Evolutionary conservation across 495 filamentous ascomycete species (phyloP), one percentile per base, ranked within the genome.

Genomic region (Parmelia sp.): DNA sequence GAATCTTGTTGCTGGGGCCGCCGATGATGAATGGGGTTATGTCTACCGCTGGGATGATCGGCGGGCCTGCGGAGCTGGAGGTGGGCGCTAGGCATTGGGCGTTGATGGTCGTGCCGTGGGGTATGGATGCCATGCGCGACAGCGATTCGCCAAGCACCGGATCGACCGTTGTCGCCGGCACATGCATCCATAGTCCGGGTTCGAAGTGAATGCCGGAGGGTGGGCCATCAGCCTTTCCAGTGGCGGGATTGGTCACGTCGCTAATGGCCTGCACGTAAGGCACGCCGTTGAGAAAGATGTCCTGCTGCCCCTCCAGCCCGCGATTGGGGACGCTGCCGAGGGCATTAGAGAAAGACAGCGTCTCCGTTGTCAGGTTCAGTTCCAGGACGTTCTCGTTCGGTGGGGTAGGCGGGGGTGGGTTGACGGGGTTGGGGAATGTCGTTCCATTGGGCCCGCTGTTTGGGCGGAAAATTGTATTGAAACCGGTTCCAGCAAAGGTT

Each of bases 71-170:
- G 44, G 65, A n/a, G 36, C 39, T 64, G 17, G 35, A 27, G 33
- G 60, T 64, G 1, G 71, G 67, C 19, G 57, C 67, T 3, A 71
- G 61, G 45, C 55, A 19, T 62, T 73, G 71, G 6, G 72, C 72
- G 58, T 75, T 73, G 67, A 75, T 72, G 11, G 71, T 73, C 1
- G 73, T 73, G 61, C 73, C 73, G 49, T 75, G 71, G 15, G 73
- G 73, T 57, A 75, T 75, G 47, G 65, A 73, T 6, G 61, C 73
- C 73, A 75, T 74, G 25, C 72, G 72, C 27, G 64, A 58, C 2
- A 71, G 37, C 1, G 57, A 58, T 19, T 65, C 63, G 17, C 36
- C 65, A 3, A 60, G 51, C 33, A 64, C 57, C 9, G 68, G 61
- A 45, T 70, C 57, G 58, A 51, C 35, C 15, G 5, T 68, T 27